Conservation (phyloP, 176 grass and related monocot genomes). For the Dendrocalamus sinicus region DNA sequence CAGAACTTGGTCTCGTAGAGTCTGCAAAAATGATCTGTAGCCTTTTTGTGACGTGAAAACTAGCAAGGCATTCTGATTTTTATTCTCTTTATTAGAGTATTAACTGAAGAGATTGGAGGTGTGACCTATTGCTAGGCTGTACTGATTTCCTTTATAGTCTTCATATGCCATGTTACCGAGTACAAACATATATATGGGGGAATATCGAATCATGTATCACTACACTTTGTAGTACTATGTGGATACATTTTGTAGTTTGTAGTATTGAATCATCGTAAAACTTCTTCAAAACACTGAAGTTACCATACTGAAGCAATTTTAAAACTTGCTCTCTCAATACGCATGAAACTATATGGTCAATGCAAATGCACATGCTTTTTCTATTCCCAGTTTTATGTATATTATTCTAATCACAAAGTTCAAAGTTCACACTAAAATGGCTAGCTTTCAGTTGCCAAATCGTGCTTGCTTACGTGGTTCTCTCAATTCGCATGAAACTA, state of each 20-base stretch:
- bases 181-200: not conserved
- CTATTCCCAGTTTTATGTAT: not conserved
- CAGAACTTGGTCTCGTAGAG: not conserved
- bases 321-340: not conserved
- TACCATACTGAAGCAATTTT: constrained; percentile 6
- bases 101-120: not conserved
- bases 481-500: not conserved
- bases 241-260: not conserved
- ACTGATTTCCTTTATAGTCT: not conserved
- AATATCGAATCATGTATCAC: not conserved
- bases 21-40: not conserved
- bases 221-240: not conserved
- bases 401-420: not conserved
- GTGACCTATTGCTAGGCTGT: not conserved
- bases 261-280: not conserved
- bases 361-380: constrained; percentile 2
- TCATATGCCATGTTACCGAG: constrained; percentile 2
- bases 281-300: not conserved
- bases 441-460: constrained; percentile 1
- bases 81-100: constrained; percentile 1
- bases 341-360: not conserved
- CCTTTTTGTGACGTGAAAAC: not conserved
- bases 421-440: not conserved
- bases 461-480: not conserved
- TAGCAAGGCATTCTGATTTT: not conserved